These are phyloP conservation scores for Aspergillus ochraceoroseus DNA, from an alignment of 2,329 filamentous ascomycete genomes.

Conservation along the genomic window DNA sequence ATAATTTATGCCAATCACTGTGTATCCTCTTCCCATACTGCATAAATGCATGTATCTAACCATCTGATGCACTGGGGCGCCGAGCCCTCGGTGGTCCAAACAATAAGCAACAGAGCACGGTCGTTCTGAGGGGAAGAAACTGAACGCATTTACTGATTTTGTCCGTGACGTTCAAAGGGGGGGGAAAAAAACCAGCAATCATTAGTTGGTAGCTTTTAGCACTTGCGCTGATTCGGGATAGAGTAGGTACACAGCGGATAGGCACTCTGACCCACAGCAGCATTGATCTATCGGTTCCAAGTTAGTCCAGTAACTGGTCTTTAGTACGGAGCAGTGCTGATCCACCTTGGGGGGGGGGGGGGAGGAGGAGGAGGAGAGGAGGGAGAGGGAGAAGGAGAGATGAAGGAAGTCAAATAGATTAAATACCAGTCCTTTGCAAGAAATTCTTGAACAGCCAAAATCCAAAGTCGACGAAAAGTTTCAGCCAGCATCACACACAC, in stretches of 20 bases:
- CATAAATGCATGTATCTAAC: constrained; percentile 12
- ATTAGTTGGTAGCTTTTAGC: constrained; percentile 1
- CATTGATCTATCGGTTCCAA: constrained; percentile 18
- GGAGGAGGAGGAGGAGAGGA: too few species aligned
- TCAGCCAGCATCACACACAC: too few species aligned
- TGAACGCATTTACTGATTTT: constrained; percentile 21
- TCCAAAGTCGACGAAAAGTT: not conserved
- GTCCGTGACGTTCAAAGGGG: constrained; percentile 14
- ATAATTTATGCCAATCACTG: constrained; percentile 8
- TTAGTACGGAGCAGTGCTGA: too few species aligned
- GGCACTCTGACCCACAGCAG: constrained; percentile 11
- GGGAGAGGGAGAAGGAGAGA: constrained; percentile 5
- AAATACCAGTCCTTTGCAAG: constrained; percentile 13
- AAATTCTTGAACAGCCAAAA: not conserved
- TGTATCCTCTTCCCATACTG: constrained; percentile 3
- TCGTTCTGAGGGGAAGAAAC: not conserved
- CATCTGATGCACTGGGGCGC: constrained; percentile 6
- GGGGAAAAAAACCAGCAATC: too few species aligned
- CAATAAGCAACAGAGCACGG: constrained; percentile 11
- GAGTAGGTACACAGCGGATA: constrained; percentile 10
- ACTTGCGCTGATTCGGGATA: constrained; percentile 5
- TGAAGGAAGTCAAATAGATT: constrained; percentile 17
- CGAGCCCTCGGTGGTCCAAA: constrained; percentile 8
- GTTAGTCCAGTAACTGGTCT: too few species aligned
- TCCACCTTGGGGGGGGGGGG: constrained; percentile 8